A percentile compares a stretch with the other conserved stretches of the same genome.
phyloP scores from a whole-genome alignment of 116 monocot species.

The Iris pallida region DNA sequence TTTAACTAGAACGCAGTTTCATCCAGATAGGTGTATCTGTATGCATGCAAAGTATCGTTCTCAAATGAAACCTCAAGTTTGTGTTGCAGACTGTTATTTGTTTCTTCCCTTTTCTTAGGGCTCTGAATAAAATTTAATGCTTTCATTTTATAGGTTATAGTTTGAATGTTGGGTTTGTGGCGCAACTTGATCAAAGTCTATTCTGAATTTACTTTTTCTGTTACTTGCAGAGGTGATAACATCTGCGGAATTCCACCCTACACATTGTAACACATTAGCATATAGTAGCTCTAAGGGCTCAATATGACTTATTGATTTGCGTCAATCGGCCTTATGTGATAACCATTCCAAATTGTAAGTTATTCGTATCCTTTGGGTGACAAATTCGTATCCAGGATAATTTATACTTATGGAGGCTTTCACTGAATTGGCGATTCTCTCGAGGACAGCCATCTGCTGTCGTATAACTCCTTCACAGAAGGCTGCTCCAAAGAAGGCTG shows the following conservation, averaged over 20 bases:
- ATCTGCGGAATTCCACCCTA: constrained; percentile 17
- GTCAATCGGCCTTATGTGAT: constrained; percentile 18
- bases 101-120: no score
- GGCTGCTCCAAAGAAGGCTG: no score
- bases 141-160: background rate
- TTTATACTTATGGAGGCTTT: no score
- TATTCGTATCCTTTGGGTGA: no score
- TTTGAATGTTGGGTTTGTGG: background rate
- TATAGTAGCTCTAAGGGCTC: constrained; percentile 20
- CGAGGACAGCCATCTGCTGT: no score
- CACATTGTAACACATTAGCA: constrained; percentile 14
- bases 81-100: no score
- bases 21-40: background rate
- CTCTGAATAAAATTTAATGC: background rate
- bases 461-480: no score
- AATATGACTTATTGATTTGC: constrained; percentile 18
- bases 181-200: background rate
- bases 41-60: no score
- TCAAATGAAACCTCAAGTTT: no score
- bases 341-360: constrained; percentile 20
- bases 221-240: constrained; percentile 17
- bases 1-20: no score
- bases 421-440: no score
- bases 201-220: background rate
- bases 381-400: no score